Conservation (phyloP, 2,329 filamentous ascomycete species). For the Venturiaceae sp. region DNA sequence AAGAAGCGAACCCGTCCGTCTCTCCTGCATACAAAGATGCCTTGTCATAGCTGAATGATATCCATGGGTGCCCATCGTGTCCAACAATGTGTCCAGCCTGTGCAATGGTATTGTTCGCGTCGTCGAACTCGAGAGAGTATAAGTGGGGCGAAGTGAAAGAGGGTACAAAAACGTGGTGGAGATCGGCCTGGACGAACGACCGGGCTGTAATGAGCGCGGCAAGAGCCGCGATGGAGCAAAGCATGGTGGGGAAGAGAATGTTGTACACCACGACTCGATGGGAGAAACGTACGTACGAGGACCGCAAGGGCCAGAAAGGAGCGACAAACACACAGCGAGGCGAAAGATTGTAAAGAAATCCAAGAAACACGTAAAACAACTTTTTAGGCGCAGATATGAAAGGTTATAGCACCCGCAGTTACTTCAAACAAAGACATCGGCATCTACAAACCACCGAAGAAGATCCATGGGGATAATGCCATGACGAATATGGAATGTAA, state of each 20-base stretch:
- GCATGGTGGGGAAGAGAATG: neutral
- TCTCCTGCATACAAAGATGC: neutral
- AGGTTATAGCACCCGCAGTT: neutral
- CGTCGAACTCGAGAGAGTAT: conserved; percentile 81
- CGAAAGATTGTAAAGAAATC: neutral
- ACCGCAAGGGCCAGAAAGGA: neutral
- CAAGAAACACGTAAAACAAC: neutral
- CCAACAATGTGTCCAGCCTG: conserved; percentile 73
- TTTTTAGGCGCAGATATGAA: neutral
- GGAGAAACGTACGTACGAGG: neutral
- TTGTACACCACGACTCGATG: neutral
- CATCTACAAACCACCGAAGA: neutral
- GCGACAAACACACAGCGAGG: neutral
- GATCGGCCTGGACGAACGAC: conserved; percentile 46
- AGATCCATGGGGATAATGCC: neutral
- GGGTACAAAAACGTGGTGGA: conserved; percentile 85
- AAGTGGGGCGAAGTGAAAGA: conserved; percentile 88
- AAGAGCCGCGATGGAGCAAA: neutral
- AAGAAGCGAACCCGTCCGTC: conserved; percentile 7
- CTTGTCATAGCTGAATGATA: conserved; percentile 66
- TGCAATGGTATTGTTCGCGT: conserved; percentile 63
- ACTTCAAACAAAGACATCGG: neutral
- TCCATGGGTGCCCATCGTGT: conserved; percentile 80
- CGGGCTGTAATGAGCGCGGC: neutral
- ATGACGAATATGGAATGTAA: neutral